Base-by-base conservation (phyloP, 768 basidiomycete species). In the Dendrothele bispora region DNA sequence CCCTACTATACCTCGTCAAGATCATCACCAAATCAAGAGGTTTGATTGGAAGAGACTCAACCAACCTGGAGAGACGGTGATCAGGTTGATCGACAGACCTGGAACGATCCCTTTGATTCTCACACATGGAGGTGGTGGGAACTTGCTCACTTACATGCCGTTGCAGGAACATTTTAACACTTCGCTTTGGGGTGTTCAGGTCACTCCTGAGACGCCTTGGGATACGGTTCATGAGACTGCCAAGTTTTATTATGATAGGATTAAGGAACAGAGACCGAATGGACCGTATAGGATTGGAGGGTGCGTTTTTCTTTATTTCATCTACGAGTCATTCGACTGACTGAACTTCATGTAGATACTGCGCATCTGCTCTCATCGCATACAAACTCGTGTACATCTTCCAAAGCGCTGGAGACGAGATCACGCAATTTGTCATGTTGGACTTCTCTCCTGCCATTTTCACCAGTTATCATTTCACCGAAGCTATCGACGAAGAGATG, bases 131-230 rank as follows among this genome's bases (percentile, higher is more conserved):
- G 43, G 43, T 10, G 43, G 43, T 22, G 50, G 50, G 5, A 44
- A 43, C 18, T 34, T 48, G 10, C 28, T 47, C 5, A 28, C 39
- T 3, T 55, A 50, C 43, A 11, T 28, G 14, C 47, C 47, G 3
- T 38, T 50, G 6, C 38, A 49, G 43, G 26, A 46, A n/a, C 30
- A 39, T 7, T 51, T 54, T 32, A 41, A 21, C 18, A 42, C 55
- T 14, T 52, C 53, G n/a, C 36, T 54, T 11, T 55, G 54, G 52
- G 48, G 40, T 5, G 41, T 53, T 18, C 54, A 55, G 28, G 39
- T 55, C 25, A 56, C 52, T 4, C 38, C 48, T 14, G 52, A 56
- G 36, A 51, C 49, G 4, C 55, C 49, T 20, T 21, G 47, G 11
- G 38, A 41, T 12, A 49, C 49, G 11, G 10, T 56, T 10, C 11